Evolutionary conservation across 108 stramenopile species (phyloP).

Genomic region (Asterionellopsis glacialis): DNA sequence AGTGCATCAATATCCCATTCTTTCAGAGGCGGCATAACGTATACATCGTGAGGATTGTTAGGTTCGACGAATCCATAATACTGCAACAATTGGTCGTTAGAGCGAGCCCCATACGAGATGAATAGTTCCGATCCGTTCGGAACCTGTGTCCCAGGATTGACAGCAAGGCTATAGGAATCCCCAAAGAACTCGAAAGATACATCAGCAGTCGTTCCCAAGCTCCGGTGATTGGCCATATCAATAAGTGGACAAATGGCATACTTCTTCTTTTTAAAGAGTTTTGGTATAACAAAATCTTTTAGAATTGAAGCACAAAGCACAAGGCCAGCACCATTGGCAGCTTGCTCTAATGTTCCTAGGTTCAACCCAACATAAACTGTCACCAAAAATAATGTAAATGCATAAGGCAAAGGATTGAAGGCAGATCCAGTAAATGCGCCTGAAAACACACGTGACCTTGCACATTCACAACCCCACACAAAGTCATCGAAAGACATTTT

Average conservation of each 20-base stretch:
- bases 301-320: slow-evolving; percentile 72
- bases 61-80: slow-evolving; percentile 93
- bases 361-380: slow-evolving; percentile 62
- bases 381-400: slow-evolving; percentile 59
- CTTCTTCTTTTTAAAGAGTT: slow-evolving; percentile 59
- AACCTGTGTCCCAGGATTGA: slow-evolving; percentile 11
- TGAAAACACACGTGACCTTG: slow-evolving; percentile 81
- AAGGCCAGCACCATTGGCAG: slow-evolving; percentile 84
- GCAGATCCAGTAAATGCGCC: slow-evolving; percentile 68
- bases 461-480: slow-evolving; percentile 80
- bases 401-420: slow-evolving; percentile 76
- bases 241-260: slow-evolving; percentile 89
- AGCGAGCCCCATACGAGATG: slow-evolving; percentile 83
- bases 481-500: slow-evolving; percentile 65
- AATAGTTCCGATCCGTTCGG: slow-evolving; percentile 48
- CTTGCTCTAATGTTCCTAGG: slow-evolving; percentile 76
- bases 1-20: slow-evolving; percentile 78
- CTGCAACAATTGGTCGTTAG: slow-evolving; percentile 88
- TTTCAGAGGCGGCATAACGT: slow-evolving; percentile 82
- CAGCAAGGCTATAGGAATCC: slow-evolving; percentile 74
- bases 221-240: slow-evolving; percentile 86
- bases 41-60: slow-evolving; percentile 84
- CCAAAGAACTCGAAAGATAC: slow-evolving; percentile 87
- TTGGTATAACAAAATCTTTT: slow-evolving; percentile 81
- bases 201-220: slow-evolving; percentile 46